Evolutionary conservation across 139 green algal genomes (phyloP).

Genomic region (Zygnema cylindricum): DNA sequence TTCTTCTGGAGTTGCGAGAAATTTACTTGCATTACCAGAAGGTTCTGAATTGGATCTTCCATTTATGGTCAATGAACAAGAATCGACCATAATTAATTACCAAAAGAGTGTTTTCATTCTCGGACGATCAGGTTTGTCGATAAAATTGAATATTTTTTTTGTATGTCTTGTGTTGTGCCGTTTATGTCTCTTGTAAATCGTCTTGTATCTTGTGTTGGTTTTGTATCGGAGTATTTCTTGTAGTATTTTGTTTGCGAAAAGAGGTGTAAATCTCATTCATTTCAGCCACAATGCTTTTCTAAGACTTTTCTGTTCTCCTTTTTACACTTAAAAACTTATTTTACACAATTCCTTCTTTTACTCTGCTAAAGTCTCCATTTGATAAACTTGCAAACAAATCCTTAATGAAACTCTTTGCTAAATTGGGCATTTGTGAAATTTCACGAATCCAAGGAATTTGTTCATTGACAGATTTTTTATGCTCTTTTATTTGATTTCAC

Average conservation of each 20-base stretch:
- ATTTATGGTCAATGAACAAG: conserved; percentile 44
- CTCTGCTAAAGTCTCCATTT: too few species aligned
- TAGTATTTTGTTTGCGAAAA: not conserved
- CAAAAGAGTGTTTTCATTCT: conserved; percentile 47
- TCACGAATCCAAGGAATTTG: too few species aligned
- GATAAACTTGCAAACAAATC: too few species aligned
- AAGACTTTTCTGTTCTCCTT: too few species aligned
- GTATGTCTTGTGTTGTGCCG: not conserved
- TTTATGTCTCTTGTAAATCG: not conserved
- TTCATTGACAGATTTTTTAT: too few species aligned
- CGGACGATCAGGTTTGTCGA: conserved; percentile 21
- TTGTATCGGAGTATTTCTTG: not conserved
- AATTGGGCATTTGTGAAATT: not conserved
- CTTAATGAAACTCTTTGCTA: not conserved
- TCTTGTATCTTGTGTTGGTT: not conserved
- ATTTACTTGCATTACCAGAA: not conserved
- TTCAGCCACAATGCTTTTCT: too few species aligned
- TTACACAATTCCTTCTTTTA: too few species aligned
- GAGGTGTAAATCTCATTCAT: not conserved
- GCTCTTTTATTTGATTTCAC: not conserved
- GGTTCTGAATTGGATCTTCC: conserved; percentile 47
- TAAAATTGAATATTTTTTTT: conserved; percentile 6
- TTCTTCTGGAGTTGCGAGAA: not conserved
- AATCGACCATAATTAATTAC: conserved; percentile 22
- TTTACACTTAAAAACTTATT: too few species aligned